Evolutionary conservation across 148 eudicot genomes (phyloP).

Genomic region (Silene uniflora): DNA sequence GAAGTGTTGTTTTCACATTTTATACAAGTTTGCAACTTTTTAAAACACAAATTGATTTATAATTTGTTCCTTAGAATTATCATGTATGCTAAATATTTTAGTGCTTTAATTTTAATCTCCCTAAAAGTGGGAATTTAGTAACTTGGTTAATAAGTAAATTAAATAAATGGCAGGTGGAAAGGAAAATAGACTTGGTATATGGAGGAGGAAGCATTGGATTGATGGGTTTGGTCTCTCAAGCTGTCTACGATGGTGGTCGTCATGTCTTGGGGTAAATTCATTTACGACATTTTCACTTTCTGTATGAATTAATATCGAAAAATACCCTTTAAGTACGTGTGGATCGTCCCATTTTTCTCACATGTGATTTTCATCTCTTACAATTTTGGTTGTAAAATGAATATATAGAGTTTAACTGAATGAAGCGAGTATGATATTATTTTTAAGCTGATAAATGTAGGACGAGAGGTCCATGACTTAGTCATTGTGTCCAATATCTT

Average conservation of each 20-base stretch:
- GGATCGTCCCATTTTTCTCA: too few species aligned
- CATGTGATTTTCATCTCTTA: too few species aligned
- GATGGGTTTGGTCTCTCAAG: conserved; percentile 80
- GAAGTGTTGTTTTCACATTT: conserved; percentile 7
- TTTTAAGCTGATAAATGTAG: too few species aligned
- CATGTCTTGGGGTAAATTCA: conserved; percentile 74
- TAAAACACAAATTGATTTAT: too few species aligned
- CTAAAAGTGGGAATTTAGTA: not conserved
- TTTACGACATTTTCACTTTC: not conserved
- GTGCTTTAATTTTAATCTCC: not conserved
- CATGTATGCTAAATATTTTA: not conserved
- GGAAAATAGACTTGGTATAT: conserved; percentile 80
- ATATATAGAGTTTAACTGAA: too few species aligned
- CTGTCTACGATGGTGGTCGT: conserved; percentile 78
- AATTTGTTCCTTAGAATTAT: not conserved
- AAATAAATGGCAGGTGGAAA: conserved; percentile 45
- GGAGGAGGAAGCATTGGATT: conserved; percentile 94
- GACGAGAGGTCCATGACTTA: too few species aligned
- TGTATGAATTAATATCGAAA: not conserved
- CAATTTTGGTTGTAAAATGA: too few species aligned
- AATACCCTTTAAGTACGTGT: too few species aligned
- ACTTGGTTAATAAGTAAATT: not conserved
- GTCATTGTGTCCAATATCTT: too few species aligned
- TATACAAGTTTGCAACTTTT: conserved; percentile 8
- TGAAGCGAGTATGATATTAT: too few species aligned